These are phyloP conservation scores for Uromyces viciae-fabae DNA, from an alignment of 1,284 basidiomycete genomes.

Conservation along the genomic window DNA sequence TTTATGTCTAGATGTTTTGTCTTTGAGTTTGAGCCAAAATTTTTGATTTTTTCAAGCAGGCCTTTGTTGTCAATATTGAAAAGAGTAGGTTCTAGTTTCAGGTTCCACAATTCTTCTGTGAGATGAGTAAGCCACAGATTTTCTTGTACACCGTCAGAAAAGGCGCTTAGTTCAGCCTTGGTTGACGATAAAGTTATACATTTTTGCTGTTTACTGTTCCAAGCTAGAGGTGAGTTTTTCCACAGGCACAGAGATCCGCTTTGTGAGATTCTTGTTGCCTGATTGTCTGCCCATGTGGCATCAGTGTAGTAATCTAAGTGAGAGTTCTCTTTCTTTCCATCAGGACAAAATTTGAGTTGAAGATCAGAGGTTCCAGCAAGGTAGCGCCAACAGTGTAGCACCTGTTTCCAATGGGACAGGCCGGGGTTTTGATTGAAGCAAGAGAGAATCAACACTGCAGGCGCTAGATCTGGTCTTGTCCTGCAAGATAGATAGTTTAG, in stretches of 20 bases:
- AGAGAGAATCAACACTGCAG: background rate
- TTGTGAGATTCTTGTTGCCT: background rate
- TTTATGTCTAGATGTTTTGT: constrained; percentile 7
- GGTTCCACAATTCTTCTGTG: background rate
- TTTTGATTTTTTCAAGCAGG: background rate
- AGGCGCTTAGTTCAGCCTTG: background rate
- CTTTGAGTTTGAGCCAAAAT: background rate
- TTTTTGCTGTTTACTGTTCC: background rate
- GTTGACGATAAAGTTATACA: background rate
- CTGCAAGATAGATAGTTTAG: background rate
- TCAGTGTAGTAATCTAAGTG: background rate
- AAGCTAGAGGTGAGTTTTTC: background rate
- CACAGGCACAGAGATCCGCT: background rate
- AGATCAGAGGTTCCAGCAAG: background rate
- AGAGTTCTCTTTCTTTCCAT: background rate
- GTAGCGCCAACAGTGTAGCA: background rate
- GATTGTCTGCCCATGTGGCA: background rate
- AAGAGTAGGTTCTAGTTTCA: background rate
- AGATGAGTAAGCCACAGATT: background rate
- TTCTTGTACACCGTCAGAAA: background rate
- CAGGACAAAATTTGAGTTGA: background rate
- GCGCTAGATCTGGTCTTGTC: background rate
- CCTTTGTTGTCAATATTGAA: background rate
- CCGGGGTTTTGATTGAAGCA: background rate
- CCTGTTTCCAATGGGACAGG: background rate